Evolutionary conservation across 2,329 filamentous ascomycete species (phyloP).

Genomic region (Thermoascus crustaceus): DNA sequence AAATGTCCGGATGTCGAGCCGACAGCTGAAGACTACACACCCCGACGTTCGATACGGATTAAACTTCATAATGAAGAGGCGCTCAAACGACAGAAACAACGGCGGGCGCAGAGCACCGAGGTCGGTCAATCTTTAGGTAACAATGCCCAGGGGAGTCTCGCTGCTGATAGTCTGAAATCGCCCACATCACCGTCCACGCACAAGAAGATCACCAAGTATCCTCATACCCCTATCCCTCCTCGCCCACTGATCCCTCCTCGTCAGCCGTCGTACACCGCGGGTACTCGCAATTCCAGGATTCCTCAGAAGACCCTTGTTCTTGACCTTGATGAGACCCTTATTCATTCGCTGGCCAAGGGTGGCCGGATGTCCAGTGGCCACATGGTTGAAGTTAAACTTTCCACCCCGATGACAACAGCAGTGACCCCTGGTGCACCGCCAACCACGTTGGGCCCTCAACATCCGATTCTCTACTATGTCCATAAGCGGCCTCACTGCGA

Average conservation of each 20-base stretch:
- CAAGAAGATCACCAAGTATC: conserved; percentile 78
- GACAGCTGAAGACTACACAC: conserved; percentile 54
- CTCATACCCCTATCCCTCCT: conserved; percentile 79
- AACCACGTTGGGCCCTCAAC: conserved; percentile 67
- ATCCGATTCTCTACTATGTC: conserved; percentile 97
- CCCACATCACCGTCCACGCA: conserved; percentile 70
- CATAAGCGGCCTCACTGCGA: conserved; percentile 97
- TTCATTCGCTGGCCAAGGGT: conserved; percentile 96
- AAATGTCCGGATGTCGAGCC: conserved; percentile 19
- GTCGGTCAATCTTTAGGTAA: conserved; percentile 18
- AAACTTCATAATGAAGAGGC: conserved; percentile 76
- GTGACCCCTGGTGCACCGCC: conserved; percentile 47
- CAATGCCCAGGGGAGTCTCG: conserved; percentile 43
- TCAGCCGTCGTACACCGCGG: conserved; percentile 74
- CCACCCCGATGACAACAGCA: conserved; percentile 32
- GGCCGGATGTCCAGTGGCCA: conserved; percentile 92
- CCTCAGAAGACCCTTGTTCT: conserved; percentile 90
- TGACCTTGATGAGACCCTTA: conserved; percentile 93
- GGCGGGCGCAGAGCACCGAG: conserved; percentile 25
- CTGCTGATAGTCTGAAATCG: conserved; percentile 78
- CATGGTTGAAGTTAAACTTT: conserved; percentile 93
- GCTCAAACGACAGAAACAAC: conserved; percentile 57
- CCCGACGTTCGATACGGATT: conserved; percentile 78
- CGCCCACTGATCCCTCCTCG: conserved; percentile 81
- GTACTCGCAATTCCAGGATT: conserved; percentile 32